Evolutionary conservation across 805 yeast genomes (phyloP).

Genomic region (Cyberlindnera bimundalis): DNA sequence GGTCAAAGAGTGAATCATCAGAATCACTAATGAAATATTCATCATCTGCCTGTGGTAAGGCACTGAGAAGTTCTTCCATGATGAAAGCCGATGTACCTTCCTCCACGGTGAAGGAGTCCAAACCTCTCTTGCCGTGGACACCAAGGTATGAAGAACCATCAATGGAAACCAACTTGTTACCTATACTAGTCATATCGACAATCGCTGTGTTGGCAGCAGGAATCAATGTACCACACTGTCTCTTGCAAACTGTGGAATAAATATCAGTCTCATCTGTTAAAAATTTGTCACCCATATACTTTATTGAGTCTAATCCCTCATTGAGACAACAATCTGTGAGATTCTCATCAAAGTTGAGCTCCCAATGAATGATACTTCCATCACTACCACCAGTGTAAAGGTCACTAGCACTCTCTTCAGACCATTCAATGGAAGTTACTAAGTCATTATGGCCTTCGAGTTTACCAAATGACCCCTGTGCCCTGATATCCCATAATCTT

Average conservation of each 20-base stretch:
- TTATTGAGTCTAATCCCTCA: slow-evolving; percentile 43
- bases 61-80: slow-evolving; percentile 23
- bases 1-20: slow-evolving; percentile 15
- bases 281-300: slow-evolving; percentile 29
- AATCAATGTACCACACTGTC: slow-evolving; percentile 61
- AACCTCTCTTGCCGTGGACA: slow-evolving; percentile 39
- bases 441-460: slow-evolving; percentile 54
- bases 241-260: slow-evolving; percentile 33
- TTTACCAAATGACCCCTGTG: slow-evolving; percentile 47
- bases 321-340: slow-evolving; percentile 40
- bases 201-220: slow-evolving; percentile 55
- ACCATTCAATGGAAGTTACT: slow-evolving; percentile 62
- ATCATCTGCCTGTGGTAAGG: slow-evolving; percentile 10
- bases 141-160: slow-evolving; percentile 56
- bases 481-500: slow-evolving; percentile 74
- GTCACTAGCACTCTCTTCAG: slow-evolving; percentile 42
- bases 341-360: slow-evolving; percentile 36
- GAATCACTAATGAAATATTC: neutral
- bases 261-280: slow-evolving; percentile 26
- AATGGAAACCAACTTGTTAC: slow-evolving; percentile 43
- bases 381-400: slow-evolving; percentile 64
- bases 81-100: slow-evolving; percentile 22
- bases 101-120: slow-evolving; percentile 21
- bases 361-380: slow-evolving; percentile 67
- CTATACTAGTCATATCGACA: slow-evolving; percentile 40